A percentile compares a stretch with the other conserved stretches of the same genome.
phyloP scores from a whole-genome alignment of 768 basidiomycete genomes.

The Lentinula edodes region DNA sequence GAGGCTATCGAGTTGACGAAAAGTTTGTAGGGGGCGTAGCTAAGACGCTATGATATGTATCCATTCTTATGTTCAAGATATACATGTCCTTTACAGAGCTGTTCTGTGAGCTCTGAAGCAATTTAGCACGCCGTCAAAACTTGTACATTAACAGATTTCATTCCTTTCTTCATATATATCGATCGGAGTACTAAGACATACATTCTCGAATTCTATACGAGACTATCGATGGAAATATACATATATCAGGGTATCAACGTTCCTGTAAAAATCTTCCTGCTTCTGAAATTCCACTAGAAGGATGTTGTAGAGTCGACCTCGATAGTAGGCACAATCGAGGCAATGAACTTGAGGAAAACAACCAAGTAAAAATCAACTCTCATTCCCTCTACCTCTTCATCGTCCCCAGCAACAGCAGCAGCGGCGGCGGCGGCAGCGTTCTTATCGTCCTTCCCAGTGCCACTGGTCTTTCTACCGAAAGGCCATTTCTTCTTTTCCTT shows the following conservation, averaged over 20 bases:
- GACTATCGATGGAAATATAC: neutral
- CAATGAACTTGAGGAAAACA: slow-evolving; percentile 99
- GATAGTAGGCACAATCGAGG: slow-evolving; percentile 96
- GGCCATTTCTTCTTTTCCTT: slow-evolving; percentile 77
- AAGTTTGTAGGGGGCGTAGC: slow-evolving; percentile 7
- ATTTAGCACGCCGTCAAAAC: neutral
- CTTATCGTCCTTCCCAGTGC: slow-evolving; percentile 51
- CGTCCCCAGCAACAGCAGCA: slow-evolving; percentile 33
- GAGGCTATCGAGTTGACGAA: slow-evolving; percentile 38
- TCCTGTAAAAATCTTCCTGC: neutral
- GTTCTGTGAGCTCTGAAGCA: no score
- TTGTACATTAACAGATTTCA: neutral
- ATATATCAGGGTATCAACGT: slow-evolving; percentile 14
- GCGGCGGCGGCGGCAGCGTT: slow-evolving; percentile 17
- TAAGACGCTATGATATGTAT: neutral
- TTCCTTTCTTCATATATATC: slow-evolving; percentile 1
- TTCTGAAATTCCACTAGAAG: slow-evolving; percentile 28
- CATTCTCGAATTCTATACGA: neutral
- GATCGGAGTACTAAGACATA: neutral
- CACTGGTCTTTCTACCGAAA: slow-evolving; percentile 70
- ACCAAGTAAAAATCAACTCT: slow-evolving; percentile 97
- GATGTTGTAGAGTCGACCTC: slow-evolving; percentile 92
- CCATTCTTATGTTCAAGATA: neutral
- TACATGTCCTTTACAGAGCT: no score
- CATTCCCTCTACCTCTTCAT: slow-evolving; percentile 83